Evolutionary conservation across 2,329 filamentous ascomycete genomes (phyloP).

Genomic region (Colletotrichum tabaci): DNA sequence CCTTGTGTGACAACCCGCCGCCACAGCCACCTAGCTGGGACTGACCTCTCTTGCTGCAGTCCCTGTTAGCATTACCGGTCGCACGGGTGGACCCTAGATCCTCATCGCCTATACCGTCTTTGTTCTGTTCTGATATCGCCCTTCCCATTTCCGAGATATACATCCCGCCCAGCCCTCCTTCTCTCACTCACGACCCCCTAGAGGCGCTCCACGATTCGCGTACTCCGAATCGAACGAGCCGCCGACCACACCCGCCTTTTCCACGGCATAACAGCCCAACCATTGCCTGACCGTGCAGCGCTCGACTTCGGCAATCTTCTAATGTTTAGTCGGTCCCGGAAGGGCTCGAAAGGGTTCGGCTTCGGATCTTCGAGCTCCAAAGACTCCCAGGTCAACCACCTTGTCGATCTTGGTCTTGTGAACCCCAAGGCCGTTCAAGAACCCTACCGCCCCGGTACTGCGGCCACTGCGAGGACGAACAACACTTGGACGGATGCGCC

Average conservation of each 20-base stretch:
- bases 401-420: slow-evolving; percentile 41
- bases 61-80: slow-evolving; percentile 23
- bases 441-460: slow-evolving; percentile 39
- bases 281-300: slow-evolving; percentile 11
- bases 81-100: slow-evolving; percentile 40
- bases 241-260: neutral
- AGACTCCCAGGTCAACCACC: slow-evolving; percentile 33
- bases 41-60: slow-evolving; percentile 35
- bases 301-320: slow-evolving; percentile 20
- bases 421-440: slow-evolving; percentile 38
- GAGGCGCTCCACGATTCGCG: slow-evolving; percentile 23
- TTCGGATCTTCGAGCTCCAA: slow-evolving; percentile 41
- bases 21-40: slow-evolving; percentile 37
- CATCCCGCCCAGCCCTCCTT: slow-evolving; percentile 30
- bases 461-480: slow-evolving; percentile 36
- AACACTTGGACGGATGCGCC: slow-evolving; percentile 46
- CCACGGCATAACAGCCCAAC: slow-evolving; percentile 7
- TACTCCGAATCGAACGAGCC: slow-evolving; percentile 24
- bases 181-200: neutral
- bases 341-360: slow-evolving; percentile 41
- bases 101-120: slow-evolving; percentile 31
- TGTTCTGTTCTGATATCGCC: slow-evolving; percentile 35
- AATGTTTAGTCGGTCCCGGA: slow-evolving; percentile 41
- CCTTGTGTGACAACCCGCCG: slow-evolving; percentile 38
- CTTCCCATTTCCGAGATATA: slow-evolving; percentile 32